Percentiles rank a stretch among this genome's conserved stretches.
Evolutionary conservation across 2,329 filamentous ascomycete genomes (phyloP).

Genomic region (Akanthomyces dipterigenus): DNA sequence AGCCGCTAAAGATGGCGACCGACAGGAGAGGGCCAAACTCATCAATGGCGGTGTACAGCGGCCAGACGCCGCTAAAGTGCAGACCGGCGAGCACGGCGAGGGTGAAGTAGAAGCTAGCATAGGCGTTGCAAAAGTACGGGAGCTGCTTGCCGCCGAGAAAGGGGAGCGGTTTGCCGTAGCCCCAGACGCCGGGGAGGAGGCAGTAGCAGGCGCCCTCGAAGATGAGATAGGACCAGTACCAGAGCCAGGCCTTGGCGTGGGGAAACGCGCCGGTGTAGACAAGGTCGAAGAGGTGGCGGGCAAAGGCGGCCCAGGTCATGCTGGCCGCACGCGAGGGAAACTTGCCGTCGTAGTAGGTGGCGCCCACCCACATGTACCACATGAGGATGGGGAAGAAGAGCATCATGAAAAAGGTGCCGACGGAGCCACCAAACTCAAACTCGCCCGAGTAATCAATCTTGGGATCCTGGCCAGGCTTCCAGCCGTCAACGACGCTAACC

Average conservation of each 20-base stretch:
- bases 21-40: constrained; percentile 91
- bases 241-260: constrained; percentile 72
- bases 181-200: constrained; percentile 77
- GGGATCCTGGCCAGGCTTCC: constrained; percentile 52
- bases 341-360: constrained; percentile 83
- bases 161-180: constrained; percentile 79
- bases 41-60: constrained; percentile 85
- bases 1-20: constrained; percentile 88
- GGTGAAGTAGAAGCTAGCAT: constrained; percentile 81
- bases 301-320: constrained; percentile 65
- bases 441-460: constrained; percentile 57
- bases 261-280: constrained; percentile 84
- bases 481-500: constrained; percentile 41
- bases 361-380: constrained; percentile 99
- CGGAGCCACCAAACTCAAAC: constrained; percentile 81
- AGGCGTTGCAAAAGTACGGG: constrained; percentile 88
- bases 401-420: constrained; percentile 82
- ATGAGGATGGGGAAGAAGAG: constrained; percentile 86
- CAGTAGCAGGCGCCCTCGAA: constrained; percentile 81
- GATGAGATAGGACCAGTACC: constrained; percentile 92
- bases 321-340: constrained; percentile 61
- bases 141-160: constrained; percentile 81
- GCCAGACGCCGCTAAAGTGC: constrained; percentile 80
- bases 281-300: constrained; percentile 60
- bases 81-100: constrained; percentile 63